Evolutionary conservation across 768 basidiomycete genomes (phyloP).

Genomic region (Daedalea quercina): DNA sequence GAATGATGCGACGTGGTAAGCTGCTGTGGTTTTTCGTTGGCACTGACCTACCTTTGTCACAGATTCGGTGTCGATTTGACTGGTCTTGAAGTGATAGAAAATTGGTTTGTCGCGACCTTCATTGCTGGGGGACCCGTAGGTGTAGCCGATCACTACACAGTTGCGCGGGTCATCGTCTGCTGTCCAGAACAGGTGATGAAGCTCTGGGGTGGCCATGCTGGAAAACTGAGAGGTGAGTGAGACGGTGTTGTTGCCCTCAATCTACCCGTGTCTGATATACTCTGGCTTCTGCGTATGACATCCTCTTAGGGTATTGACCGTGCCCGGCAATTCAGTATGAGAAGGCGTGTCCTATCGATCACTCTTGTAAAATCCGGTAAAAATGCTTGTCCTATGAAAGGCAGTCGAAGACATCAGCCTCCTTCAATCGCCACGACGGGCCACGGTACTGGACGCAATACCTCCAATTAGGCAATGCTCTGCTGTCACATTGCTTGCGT

Average conservation of each 20-base stretch:
- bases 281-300: not conserved
- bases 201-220: constrained; percentile 2
- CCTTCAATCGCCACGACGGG: not conserved
- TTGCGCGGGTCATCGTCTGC: constrained; percentile 61
- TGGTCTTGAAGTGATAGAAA: constrained; percentile 64
- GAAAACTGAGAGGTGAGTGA: not conserved
- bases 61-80: constrained; percentile 31
- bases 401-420: not conserved
- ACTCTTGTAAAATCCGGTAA: not conserved
- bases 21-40: constrained; percentile 7
- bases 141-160: constrained; percentile 55
- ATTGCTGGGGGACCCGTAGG: constrained; percentile 6
- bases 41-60: constrained; percentile 40
- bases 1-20: no score
- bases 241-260: not conserved
- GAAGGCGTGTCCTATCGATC: constrained; percentile 1
- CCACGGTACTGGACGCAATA: no score
- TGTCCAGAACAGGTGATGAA: constrained; percentile 51
- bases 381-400: not conserved
- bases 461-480: no score
- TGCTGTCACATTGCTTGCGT: no score
- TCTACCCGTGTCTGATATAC: not conserved
- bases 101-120: constrained; percentile 42
- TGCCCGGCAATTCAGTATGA: not conserved
- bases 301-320: not conserved